These are phyloP conservation scores for Diaporthe eres DNA, from an alignment of 2,329 filamentous ascomycete genomes.

Conservation along the genomic window DNA sequence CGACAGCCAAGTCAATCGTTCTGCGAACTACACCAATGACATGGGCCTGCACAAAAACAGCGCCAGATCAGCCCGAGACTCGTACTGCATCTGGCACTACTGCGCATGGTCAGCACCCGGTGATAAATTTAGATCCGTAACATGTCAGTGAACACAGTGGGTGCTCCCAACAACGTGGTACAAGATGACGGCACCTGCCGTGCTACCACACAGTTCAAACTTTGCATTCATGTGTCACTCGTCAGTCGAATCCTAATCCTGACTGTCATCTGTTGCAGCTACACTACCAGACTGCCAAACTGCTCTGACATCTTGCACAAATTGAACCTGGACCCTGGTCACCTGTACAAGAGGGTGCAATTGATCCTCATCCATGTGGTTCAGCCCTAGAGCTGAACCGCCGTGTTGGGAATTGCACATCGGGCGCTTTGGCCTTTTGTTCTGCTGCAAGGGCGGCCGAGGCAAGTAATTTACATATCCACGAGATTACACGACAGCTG, in stretches of 20 bases:
- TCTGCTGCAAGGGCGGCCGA: neutral
- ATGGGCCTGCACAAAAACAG: neutral
- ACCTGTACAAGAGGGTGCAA: neutral
- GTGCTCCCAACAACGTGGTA: neutral
- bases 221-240: constrained; percentile 3
- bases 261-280: neutral
- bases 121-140: constrained; percentile 9
- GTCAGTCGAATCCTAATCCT: neutral
- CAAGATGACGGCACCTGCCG: constrained; percentile 5
- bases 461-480: neutral
- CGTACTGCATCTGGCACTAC: neutral
- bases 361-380: neutral
- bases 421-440: neutral
- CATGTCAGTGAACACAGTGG: neutral
- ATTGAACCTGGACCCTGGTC: neutral
- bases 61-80: neutral
- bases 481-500: constrained; percentile 10
- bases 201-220: neutral
- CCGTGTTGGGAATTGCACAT: neutral
- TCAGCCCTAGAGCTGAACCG: constrained; percentile 17
- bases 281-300: no score
- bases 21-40: neutral
- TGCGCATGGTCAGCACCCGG: neutral
- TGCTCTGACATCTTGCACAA: neutral
- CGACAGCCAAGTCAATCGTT: neutral